A percentile compares a stretch with the other conserved stretches of the same genome.
Evolutionary conservation across 805 yeast genomes (phyloP).

Genomic region (Teunomyces gatunensis): DNA sequence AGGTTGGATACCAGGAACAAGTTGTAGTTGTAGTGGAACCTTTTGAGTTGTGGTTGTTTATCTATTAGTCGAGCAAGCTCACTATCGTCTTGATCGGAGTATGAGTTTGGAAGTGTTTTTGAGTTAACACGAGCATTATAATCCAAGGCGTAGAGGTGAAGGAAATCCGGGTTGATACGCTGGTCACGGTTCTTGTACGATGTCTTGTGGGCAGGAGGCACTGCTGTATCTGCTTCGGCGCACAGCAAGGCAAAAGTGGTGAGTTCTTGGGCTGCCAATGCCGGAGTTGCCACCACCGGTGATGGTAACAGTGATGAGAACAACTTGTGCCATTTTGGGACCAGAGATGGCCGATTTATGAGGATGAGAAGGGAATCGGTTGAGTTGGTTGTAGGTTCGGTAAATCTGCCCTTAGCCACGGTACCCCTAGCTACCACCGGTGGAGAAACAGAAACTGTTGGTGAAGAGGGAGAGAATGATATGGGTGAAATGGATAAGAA

Average conservation of each 20-base stretch:
- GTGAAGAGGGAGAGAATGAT: slow-evolving; percentile 7
- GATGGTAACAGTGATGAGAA: background rate
- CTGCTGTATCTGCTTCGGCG: slow-evolving; percentile 3
- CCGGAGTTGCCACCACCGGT: background rate
- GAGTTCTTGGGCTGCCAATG: slow-evolving; percentile 7
- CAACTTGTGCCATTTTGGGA: background rate
- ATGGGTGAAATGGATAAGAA: background rate
- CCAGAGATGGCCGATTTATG: background rate
- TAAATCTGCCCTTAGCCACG: background rate
- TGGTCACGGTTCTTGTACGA: slow-evolving; percentile 39
- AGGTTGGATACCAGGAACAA: slow-evolving; percentile 35
- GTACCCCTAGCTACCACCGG: background rate
- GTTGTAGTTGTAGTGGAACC: slow-evolving; percentile 27
- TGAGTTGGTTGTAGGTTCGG: slow-evolving; percentile 1
- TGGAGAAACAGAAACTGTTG: slow-evolving; percentile 3
- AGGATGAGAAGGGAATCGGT: slow-evolving; percentile 3
- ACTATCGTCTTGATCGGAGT: slow-evolving; percentile 16
- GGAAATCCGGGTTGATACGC: slow-evolving; percentile 48
- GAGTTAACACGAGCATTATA: slow-evolving; percentile 33
- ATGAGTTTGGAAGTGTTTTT: slow-evolving; percentile 19
- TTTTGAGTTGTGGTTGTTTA: slow-evolving; percentile 15
- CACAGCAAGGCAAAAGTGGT: slow-evolving; percentile 8
- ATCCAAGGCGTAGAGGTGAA: slow-evolving; percentile 51
- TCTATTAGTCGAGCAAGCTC: slow-evolving; percentile 13
- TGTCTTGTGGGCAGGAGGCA: slow-evolving; percentile 6